Evolutionary conservation across 495 filamentous ascomycete species (phyloP), one percentile per base, ranked within the genome.

Genomic region (Neurospora sp.): DNA sequence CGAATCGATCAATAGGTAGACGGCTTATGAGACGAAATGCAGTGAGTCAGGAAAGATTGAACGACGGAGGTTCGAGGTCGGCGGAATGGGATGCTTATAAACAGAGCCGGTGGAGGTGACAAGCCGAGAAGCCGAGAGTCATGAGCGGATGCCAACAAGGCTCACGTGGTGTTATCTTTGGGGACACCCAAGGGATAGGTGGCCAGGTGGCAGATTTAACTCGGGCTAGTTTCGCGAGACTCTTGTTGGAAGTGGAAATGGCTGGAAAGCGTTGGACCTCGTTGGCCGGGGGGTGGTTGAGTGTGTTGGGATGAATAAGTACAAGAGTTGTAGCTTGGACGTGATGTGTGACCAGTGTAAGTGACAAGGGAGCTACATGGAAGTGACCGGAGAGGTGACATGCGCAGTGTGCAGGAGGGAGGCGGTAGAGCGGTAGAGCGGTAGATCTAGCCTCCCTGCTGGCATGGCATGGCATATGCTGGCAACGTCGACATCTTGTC

Each of bases 221-320:
- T 61, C 22, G 27, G 39, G 69, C 73, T 71, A 73, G 69, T 22
- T 42, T 39, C 40, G 70, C 75, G 73, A 61, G 48, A 61, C 53
- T 61, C 53, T 61, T 61, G 53, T 61, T 66, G 66, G 71, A 75
- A 74, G 72, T 79, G 77, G 78, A 80, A 80, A 75, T 77, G 74
- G 76, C 70, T 77, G 74, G 78, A 80, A 80, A 74, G 68, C 70
- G 75, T 76, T 77, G 70, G 76, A 77, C 42, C 70, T 70, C 53
- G 53, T 61, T 61, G 53, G 27, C 53, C 53, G 12, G 53, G 53
- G 53, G 22, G 22, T 18, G 27, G 53, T 61, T 31, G 27, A 61
- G 53, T 31, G 27, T 35, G 53, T 61, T 31, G 3, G 53, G 53
- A 61, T 61, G 53, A 22, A 35, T 35, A 61, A 61, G n/a, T 61